phyloP scores from a whole-genome alignment of 352 stramenopile genomes.

The Phytophthora megakarya region DNA sequence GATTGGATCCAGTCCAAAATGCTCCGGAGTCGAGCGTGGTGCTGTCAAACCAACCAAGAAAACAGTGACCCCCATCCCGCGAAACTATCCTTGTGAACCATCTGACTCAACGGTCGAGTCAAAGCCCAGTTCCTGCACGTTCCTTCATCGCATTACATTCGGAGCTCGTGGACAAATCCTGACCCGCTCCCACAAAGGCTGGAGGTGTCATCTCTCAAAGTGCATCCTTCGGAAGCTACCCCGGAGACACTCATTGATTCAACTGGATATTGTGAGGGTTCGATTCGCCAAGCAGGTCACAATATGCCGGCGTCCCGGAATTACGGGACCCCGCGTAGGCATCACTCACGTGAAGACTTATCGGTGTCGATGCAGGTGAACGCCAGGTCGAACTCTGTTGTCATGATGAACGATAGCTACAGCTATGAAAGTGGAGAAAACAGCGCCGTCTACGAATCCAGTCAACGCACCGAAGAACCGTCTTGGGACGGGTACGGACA shows the following conservation, averaged over 20 bases:
- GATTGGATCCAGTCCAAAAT: slow-evolving; percentile 27
- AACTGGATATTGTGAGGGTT: slow-evolving; percentile 4
- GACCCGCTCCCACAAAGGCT: slow-evolving; percentile 18
- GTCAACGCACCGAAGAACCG: slow-evolving; percentile 28
- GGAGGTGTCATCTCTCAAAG: slow-evolving; percentile 15
- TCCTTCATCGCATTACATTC: slow-evolving; percentile 28
- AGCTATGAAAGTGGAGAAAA: slow-evolving; percentile 34
- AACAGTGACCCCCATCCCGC: slow-evolving; percentile 24
- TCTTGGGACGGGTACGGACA: slow-evolving; percentile 14
- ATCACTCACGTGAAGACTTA: slow-evolving; percentile 13
- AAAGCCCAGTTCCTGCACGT: slow-evolving; percentile 23
- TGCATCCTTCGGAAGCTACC: not conserved
- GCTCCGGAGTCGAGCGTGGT: slow-evolving; percentile 5
- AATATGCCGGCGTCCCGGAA: slow-evolving; percentile 20
- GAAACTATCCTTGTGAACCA: slow-evolving; percentile 22
- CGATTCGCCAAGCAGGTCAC: not conserved
- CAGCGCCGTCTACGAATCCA: slow-evolving; percentile 30
- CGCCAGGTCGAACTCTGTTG: slow-evolving; percentile 23
- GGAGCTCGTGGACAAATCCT: slow-evolving; percentile 33
- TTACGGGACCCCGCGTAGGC: slow-evolving; percentile 9
- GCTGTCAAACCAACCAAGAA: slow-evolving; percentile 7
- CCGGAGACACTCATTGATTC: slow-evolving; percentile 6
- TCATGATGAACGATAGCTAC: slow-evolving; percentile 33
- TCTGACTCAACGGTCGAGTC: slow-evolving; percentile 30
- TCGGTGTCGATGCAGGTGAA: slow-evolving; percentile 17